Evolutionary conservation across 768 basidiomycete species (phyloP).

Genomic region (Leccinum rimulosum): DNA sequence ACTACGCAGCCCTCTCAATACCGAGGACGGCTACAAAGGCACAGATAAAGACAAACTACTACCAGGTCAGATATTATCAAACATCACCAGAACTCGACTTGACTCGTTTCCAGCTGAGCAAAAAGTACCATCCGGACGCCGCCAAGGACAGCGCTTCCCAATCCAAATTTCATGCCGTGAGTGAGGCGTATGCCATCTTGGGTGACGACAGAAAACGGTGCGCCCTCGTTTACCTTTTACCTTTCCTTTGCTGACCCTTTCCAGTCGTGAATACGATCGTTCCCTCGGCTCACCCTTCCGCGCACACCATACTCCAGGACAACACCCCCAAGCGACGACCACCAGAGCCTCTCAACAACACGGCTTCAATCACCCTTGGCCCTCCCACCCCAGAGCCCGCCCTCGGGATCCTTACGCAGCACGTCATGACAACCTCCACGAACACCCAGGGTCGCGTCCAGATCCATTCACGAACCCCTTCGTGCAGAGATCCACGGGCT

Average conservation of each 20-base stretch:
- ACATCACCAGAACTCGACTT: neutral
- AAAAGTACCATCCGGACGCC: constrained; percentile 46
- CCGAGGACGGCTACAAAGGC: constrained; percentile 31
- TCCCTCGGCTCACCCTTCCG: constrained; percentile 13
- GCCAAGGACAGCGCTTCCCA: constrained; percentile 37
- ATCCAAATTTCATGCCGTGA: constrained; percentile 43
- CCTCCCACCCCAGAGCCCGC: constrained; percentile 22
- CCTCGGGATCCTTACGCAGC: constrained; percentile 13
- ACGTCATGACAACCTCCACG: constrained; percentile 10
- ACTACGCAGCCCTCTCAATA: constrained; percentile 28
- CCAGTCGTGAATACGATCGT: constrained; percentile 35
- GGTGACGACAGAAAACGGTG: constrained; percentile 46
- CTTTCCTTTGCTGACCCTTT: neutral
- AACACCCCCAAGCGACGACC: constrained; percentile 33
- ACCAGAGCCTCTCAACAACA: constrained; percentile 24
- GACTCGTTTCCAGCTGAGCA: constrained; percentile 39
- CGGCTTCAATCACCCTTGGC: constrained; percentile 28
- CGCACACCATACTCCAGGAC: constrained; percentile 5
- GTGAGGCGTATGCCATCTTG: constrained; percentile 46
- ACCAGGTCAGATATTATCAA: constrained; percentile 19
- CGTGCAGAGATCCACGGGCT: constrained; percentile 30
- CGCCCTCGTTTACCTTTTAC: neutral
- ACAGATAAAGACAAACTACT: constrained; percentile 35
- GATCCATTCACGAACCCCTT: constrained; percentile 26
- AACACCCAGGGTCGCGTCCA: constrained; percentile 5